Conservation (phyloP, 805 yeast species). For the Scheffersomyces coipomensis region DNA sequence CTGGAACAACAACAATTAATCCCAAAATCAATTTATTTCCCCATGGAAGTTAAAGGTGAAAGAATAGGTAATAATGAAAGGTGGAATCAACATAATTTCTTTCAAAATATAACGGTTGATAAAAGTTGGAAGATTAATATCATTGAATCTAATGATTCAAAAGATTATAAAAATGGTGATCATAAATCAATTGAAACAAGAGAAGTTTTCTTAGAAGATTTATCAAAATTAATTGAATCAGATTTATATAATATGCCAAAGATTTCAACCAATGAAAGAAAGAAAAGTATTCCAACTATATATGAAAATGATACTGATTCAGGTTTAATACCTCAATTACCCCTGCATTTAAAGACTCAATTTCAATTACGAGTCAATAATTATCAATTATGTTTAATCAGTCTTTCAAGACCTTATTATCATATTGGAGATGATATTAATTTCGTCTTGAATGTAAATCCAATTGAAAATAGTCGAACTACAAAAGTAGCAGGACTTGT, state of each 20-base stretch:
- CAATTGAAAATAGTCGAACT: conserved; percentile 5
- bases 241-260: conserved; percentile 33
- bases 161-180: not conserved
- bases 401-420: conserved; percentile 31
- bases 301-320: conserved; percentile 9
- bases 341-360: conserved; percentile 28
- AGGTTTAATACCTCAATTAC: conserved; percentile 23
- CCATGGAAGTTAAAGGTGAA: conserved; percentile 25
- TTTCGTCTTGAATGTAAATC: conserved; percentile 28
- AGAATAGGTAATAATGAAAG: conserved; percentile 23
- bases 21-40: conserved; percentile 31
- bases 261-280: conserved; percentile 29
- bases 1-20: conserved; percentile 15
- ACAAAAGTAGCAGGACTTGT: conserved; percentile 32
- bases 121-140: conserved; percentile 24
- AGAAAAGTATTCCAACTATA: conserved; percentile 21
- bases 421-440: conserved; percentile 39
- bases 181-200: conserved; percentile 6
- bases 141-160: conserved; percentile 3
- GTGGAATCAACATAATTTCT: conserved; percentile 28
- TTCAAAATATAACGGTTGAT: conserved; percentile 22
- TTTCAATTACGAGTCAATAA: conserved; percentile 36
- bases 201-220: conserved; percentile 26
- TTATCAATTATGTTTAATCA: conserved; percentile 28
- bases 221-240: conserved; percentile 28